These are phyloP conservation scores for Geotrichum histeridarum DNA, from an alignment of 1,139 yeast genomes.

Conservation along the genomic window DNA sequence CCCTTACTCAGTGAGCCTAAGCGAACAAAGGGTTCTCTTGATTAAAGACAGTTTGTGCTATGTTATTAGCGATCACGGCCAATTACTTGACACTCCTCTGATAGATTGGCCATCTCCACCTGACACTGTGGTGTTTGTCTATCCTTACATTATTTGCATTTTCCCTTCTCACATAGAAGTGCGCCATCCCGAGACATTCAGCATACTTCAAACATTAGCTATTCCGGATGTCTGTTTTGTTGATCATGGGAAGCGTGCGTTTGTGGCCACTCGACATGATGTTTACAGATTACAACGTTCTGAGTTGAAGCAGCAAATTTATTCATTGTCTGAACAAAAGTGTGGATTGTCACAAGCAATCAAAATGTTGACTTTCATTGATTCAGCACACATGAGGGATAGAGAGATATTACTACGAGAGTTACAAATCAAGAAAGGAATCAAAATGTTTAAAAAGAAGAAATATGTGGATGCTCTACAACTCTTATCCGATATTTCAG, in stretches of 20 bases:
- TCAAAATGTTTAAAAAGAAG: constrained; percentile 35
- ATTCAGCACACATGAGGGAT: constrained; percentile 34
- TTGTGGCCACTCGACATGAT: constrained; percentile 29
- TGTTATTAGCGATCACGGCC: constrained; percentile 26
- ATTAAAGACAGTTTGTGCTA: constrained; percentile 28
- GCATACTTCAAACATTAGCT: constrained; percentile 27
- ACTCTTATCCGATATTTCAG: constrained; percentile 49
- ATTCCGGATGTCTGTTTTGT: constrained; percentile 26
- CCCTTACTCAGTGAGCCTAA: constrained; percentile 22
- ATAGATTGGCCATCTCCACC: constrained; percentile 28
- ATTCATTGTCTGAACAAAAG: constrained; percentile 25
- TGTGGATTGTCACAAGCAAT: constrained; percentile 42
- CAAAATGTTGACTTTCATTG: constrained; percentile 39
- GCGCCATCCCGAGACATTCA: constrained; percentile 34
- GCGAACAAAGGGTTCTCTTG: constrained; percentile 25
- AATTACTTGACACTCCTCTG: constrained; percentile 23
- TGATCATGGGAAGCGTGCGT: constrained; percentile 25
- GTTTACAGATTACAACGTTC: constrained; percentile 29
- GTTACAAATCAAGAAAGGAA: constrained; percentile 44
- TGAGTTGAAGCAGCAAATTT: constrained; percentile 35
- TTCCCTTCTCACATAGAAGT: constrained; percentile 28
- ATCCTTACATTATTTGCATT: constrained; percentile 35
- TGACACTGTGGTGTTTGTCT: constrained; percentile 29
- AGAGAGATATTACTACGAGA: constrained; percentile 41
- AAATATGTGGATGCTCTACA: constrained; percentile 42